phyloP scores from a whole-genome alignment of 306 rosid species.

The Ziziphus jujuba region DNA sequence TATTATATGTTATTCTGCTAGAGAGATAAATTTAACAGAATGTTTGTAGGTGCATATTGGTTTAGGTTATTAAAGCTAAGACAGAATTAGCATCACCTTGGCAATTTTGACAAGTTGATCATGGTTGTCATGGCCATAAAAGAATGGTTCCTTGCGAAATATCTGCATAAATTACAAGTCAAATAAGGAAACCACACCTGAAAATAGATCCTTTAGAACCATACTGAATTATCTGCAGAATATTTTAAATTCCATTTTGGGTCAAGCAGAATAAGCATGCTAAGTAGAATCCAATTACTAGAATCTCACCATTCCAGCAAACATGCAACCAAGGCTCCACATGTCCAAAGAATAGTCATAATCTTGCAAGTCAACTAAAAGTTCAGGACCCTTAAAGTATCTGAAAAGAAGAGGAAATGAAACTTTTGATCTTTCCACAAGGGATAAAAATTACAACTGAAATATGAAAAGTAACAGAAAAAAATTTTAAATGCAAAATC shows the following conservation, averaged over 20 bases:
- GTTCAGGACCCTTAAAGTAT: conserved; percentile 90
- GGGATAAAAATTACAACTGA: background rate
- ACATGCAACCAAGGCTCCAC: conserved; percentile 99
- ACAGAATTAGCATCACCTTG: conserved; percentile 49
- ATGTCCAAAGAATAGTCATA: conserved; percentile 90
- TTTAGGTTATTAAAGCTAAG: conserved; percentile 20
- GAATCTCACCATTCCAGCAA: conserved; percentile 96
- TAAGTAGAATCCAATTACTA: conserved; percentile 18
- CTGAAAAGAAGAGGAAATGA: conserved; percentile 41
- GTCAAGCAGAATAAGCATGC: background rate
- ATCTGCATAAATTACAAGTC: conserved; percentile 45
- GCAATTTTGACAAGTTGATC: conserved; percentile 91
- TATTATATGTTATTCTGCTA: background rate
- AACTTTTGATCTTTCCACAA: conserved; percentile 5
- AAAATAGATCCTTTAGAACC: conserved; percentile 4
- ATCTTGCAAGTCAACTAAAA: conserved; percentile 86
- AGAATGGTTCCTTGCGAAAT: conserved; percentile 97
- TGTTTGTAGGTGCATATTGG: background rate
- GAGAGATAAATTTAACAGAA: background rate
- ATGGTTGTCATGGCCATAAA: conserved; percentile 96
- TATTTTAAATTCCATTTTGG: conserved; percentile 10
- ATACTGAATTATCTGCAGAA: background rate
- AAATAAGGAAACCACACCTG: conserved; percentile 25
- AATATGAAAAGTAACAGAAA: background rate
- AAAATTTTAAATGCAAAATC: background rate